These are phyloP conservation scores for Russula compacta DNA, from an alignment of 768 basidiomycete species.

Conservation along the genomic window DNA sequence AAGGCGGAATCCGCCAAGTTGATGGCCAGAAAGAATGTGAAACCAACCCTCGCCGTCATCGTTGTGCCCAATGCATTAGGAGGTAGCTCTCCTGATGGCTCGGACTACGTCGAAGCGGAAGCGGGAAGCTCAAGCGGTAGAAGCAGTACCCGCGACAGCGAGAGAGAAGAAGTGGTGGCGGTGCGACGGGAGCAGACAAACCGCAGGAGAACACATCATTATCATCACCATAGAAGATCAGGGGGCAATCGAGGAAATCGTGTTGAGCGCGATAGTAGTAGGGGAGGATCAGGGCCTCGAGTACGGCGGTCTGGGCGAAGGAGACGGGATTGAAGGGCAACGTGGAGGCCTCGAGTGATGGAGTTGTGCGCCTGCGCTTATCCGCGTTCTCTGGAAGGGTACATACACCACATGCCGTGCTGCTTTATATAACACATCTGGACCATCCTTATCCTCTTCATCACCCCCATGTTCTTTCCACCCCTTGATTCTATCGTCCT, in stretches of 20 bases:
- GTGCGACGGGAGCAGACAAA: not conserved
- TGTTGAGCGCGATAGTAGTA: not conserved
- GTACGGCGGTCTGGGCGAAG: conserved; percentile 12
- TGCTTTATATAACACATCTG: not conserved
- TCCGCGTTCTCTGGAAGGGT: not conserved
- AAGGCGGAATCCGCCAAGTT: conserved; percentile 5
- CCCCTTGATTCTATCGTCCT: conserved; percentile 17
- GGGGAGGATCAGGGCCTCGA: not conserved
- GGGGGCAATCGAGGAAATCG: not conserved
- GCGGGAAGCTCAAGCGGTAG: not conserved
- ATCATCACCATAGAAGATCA: not conserved
- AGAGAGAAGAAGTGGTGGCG: conserved; percentile 1
- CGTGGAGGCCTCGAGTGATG: not conserved
- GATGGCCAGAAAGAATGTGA: not conserved
- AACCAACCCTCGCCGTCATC: not conserved
- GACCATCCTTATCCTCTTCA: not conserved
- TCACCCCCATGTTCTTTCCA: conserved; percentile 15
- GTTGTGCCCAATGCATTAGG: not conserved
- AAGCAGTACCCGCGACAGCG: not conserved
- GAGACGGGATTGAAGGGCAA: not conserved
- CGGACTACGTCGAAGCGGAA: conserved; percentile 2
- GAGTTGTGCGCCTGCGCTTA: not conserved
- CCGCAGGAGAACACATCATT: not conserved
- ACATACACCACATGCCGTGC: no score
- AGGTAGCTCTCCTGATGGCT: not conserved